Base-by-base conservation (phyloP, 2,329 filamentous ascomycete genomes). In the Penicillium sp. region DNA sequence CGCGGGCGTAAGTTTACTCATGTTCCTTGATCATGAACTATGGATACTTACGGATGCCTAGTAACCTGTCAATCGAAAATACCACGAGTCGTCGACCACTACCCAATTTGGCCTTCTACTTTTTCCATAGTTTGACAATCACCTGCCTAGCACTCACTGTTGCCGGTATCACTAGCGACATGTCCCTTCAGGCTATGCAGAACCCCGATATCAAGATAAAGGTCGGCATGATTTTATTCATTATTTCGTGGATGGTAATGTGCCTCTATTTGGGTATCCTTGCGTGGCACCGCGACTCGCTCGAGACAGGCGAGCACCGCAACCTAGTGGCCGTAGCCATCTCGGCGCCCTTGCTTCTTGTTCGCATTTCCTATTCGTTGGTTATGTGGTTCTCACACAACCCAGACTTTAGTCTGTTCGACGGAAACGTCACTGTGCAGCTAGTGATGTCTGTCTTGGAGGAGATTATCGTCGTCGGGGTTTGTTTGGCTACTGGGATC, bases 311-410 rank as follows among this genome's bases (percentile, higher is more conserved):
- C 31, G 69, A 74, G 52, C 61, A 59, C 34, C 56, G 63, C 2
- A 55, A 73, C 5, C 61, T 71, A 23, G 52, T 65, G 13, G 69
- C 66, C 3, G 61, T 71, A 5, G 51, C 64, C 2, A 36, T 64
- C 16, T 67, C 67, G 2, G 48, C 70, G 3, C 68, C 71, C 0
- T 59, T 74, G 16, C 47, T 74, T 3, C 62, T 65, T 24, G 58
- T 71, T 14, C 64, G 70, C 14, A 47, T 73, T 1, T 43, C 71
- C n/a, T 73, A 67, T 55, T 66, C 64, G 39, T 39, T 71, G 6
- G 43, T 74, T 2, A 58, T 64, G 4, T 51, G 62, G 16, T 74
- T 73, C 46, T 48, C 29, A 3, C 54, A 62, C 16, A 47, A 57
- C n/a, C n/a, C 48, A 1, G 54, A 57, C 0, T 72, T 71, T 54